Conservation (phyloP, 2,329 filamentous ascomycete species). For the Leptographium lundbergii region DNA sequence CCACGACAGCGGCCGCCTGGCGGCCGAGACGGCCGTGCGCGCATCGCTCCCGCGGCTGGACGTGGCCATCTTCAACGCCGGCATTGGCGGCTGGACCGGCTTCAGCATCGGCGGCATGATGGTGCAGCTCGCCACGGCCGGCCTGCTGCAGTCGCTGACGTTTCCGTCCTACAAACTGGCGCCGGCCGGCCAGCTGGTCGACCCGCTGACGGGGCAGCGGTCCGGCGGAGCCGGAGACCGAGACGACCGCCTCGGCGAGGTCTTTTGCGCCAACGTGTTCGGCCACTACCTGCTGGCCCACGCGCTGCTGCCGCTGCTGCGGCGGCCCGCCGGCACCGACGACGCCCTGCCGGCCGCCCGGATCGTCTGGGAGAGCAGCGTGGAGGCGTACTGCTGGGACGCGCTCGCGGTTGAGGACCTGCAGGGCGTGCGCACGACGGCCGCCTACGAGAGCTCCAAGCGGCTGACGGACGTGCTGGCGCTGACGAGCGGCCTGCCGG, state of each 20-base stretch:
- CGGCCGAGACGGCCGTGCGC: not conserved
- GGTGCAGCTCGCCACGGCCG: constrained; percentile 37
- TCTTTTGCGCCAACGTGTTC: constrained; percentile 89
- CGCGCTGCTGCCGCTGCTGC: constrained; percentile 62
- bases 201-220: constrained; percentile 26
- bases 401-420: constrained; percentile 58
- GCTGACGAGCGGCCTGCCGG: constrained; percentile 59
- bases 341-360: constrained; percentile 35
- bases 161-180: constrained; percentile 69
- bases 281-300: constrained; percentile 88
- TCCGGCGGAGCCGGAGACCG: constrained; percentile 16
- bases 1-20: constrained; percentile 15
- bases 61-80: constrained; percentile 72
- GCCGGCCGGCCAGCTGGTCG: constrained; percentile 30
- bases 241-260: constrained; percentile 49
- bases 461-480: constrained; percentile 72
- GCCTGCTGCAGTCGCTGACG: constrained; percentile 55
- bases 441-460: constrained; percentile 78
- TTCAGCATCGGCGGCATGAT: constrained; percentile 54
- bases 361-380: constrained; percentile 76
- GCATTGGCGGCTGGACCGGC: constrained; percentile 76
- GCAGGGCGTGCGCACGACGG: constrained; percentile 51
- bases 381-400: constrained; percentile 46
- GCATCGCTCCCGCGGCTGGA: constrained; percentile 48
- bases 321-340: constrained; percentile 28